Base-by-base conservation (phyloP, 768 basidiomycete genomes). In the Terana coerulea region DNA sequence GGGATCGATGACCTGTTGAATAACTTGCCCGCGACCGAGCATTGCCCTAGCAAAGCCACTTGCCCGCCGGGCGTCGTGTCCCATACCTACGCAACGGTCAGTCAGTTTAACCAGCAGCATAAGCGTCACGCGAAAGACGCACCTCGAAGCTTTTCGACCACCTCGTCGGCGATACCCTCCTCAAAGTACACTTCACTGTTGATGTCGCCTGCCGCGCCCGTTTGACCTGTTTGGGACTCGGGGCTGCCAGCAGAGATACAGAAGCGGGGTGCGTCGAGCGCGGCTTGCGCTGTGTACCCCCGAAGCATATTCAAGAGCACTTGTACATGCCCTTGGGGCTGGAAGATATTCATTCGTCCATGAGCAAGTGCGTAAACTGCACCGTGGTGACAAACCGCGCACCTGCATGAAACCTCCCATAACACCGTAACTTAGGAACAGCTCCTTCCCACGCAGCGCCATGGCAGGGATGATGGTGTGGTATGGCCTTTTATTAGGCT, bases 321-420 rank as follows among this genome's bases (percentile, higher is more conserved):
- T 69, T 99, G 97, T 3, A 98, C 79, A 59, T 98, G 95, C 0
- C 97, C 95, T 75, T 95, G 94, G 1, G 95, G 95, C 81, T 97
- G 45, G 37, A n/a, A n/a, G n/a, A n/a, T n/a, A n/a, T n/a, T n/a
- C n/a, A 24, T 34, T n/a, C 22, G 19, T 21, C 22, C 26, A 28
- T 26, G 14, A 39, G 19, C 4, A 50, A 17, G 11, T 10, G 28
- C 2, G 24, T 19, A 15, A 33, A 1, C 35, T 6, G 7, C 29
- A 22, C 30, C 17, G 36, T 24, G 45, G 21, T 24, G 28, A 37
- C 24, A 30, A 15, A 29, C 8, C 0, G 40, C 17, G 35, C 26
- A 79, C 86, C 76, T 90, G 90, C 89, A 92, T 93, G 68, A 81
- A 91, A 1, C 88, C 89, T 49, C 89, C 91, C 93, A 95, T 94